Evolutionary conservation across 179 eudicot species (phyloP).

Genomic region (Pouteria campechiana): DNA sequence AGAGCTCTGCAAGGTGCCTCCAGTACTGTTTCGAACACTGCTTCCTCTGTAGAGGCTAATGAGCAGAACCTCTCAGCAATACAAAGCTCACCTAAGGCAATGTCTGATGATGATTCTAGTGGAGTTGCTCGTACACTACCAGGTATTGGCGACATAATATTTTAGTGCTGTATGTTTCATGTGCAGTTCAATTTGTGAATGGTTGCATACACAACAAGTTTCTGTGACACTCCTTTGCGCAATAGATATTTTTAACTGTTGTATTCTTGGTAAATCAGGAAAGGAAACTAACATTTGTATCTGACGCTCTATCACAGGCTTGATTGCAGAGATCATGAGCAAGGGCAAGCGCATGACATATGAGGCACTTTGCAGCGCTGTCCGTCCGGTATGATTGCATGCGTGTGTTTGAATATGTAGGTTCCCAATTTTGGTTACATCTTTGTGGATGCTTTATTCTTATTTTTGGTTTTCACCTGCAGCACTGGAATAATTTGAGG

Average conservation of each 20-base stretch:
- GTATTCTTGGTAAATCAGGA: neutral
- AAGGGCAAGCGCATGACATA: conserved; percentile 79
- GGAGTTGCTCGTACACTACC: conserved; percentile 60
- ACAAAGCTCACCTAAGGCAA: conserved; percentile 30
- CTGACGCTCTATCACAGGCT: conserved; percentile 43
- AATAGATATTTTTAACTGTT: neutral
- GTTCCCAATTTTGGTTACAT: neutral
- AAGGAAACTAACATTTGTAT: no score
- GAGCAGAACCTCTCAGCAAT: conserved; percentile 30
- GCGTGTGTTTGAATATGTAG: conserved; percentile 2
- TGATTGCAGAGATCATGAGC: conserved; percentile 92
- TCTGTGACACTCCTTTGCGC: no score
- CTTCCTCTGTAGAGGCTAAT: conserved; percentile 40
- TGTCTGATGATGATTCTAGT: conserved; percentile 50
- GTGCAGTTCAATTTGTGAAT: no score
- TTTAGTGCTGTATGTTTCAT: neutral
- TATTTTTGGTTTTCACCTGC: conserved; percentile 12
- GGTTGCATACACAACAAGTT: no score
- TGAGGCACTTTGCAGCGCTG: conserved; percentile 83
- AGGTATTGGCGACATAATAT: conserved; percentile 27
- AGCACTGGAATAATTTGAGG: conserved; percentile 96
- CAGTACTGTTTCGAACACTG: conserved; percentile 27
- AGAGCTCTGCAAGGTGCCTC: conserved; percentile 29
- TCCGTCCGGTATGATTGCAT: conserved; percentile 59
- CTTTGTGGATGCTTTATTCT: conserved; percentile 3